A percentile compares a stretch with the other conserved stretches of the same genome.
Evolutionary conservation across 2,329 filamentous ascomycete species (phyloP).

Genomic region (Aspergillus persii): DNA sequence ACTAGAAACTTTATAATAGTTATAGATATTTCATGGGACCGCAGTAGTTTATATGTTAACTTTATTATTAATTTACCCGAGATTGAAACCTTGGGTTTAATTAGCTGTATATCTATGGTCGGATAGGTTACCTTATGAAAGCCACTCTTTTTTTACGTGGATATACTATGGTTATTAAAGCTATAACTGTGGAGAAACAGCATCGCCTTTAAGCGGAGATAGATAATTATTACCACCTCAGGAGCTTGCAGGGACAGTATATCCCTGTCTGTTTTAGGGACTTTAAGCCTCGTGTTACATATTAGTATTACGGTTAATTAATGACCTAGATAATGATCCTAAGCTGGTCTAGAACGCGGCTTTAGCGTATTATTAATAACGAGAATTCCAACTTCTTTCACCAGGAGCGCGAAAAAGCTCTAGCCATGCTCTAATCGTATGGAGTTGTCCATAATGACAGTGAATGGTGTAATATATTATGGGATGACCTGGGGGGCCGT

Average conservation of each 20-base stretch:
- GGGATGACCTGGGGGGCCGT: constrained; percentile 14
- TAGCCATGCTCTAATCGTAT: constrained; percentile 13
- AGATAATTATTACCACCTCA: constrained; percentile 23
- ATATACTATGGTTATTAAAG: constrained; percentile 31
- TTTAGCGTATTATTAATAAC: constrained; percentile 16
- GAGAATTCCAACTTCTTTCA: constrained; percentile 15
- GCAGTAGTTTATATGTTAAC: constrained; percentile 17
- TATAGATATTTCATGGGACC: constrained; percentile 28
- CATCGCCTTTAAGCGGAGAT: constrained; percentile 20
- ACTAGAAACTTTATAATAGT: constrained; percentile 24
- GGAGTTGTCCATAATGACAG: constrained; percentile 20
- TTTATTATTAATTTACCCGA: constrained; percentile 17
- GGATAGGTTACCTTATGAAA: constrained; percentile 27
- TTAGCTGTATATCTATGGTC: constrained; percentile 23
- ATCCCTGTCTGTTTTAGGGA: constrained; percentile 26
- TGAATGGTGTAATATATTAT: constrained; percentile 26
- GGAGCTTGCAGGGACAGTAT: constrained; percentile 20
- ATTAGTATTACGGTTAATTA: constrained; percentile 24
- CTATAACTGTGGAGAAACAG: constrained; percentile 18
- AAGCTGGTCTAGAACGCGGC: constrained; percentile 13
- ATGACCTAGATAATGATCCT: constrained; percentile 20
- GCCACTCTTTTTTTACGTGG: constrained; percentile 24
- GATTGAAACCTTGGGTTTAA: constrained; percentile 22
- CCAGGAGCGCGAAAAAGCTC: constrained; percentile 14
- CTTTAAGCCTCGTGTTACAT: constrained; percentile 20